Base-by-base conservation (phyloP, 345 rosid genomes). In the Euphorbia peplus region DNA sequence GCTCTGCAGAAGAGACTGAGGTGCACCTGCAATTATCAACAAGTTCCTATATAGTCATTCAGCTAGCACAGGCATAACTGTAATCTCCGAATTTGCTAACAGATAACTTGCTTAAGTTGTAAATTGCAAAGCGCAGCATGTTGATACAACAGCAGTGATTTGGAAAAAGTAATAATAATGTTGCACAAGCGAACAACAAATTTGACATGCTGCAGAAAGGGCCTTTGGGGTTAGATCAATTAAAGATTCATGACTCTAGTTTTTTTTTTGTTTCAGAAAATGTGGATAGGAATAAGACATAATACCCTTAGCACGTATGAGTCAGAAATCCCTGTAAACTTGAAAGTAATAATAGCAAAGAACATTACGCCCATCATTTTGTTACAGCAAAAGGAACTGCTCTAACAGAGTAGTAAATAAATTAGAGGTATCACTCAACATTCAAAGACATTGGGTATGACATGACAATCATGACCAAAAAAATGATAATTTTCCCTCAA, bases 1-100 rank as follows among this genome's bases (percentile, higher is more conserved):
- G 71, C 86, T 90, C 70, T 83, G 89, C 32, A 92, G 67, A 75
- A 92, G 86, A 63, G 87, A 83, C 75, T 77, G 89, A 8, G 93
- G 96, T 52, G 90, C 76, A 69, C 96, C 96, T 88, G 85, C 73
- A 78, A 53, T 61, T 60, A 32, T 21, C 50, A 60, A 9, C 30
- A 13, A 22, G 77, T 47, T 41, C n/a, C n/a, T 57, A 51, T 39
- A 68, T 42, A 25, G 19, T 19, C 28, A 3, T 19, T 47, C 18
- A 19, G 3, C 1, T 56, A 16, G 42, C 25, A 64, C 12, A 21
- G 18, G 18, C n/a, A 16, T 8, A 18, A 25, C 29, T 50, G 24
- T 22, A 19, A 11, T 65, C 56, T 11, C 18, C 21, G 47, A 11
- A 32, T 25, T 30, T n/a, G 28, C 56, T 50, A 29, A 19, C 18